Base-by-base conservation (phyloP, 805 yeast genomes). In the Kuraishia hungarica region DNA sequence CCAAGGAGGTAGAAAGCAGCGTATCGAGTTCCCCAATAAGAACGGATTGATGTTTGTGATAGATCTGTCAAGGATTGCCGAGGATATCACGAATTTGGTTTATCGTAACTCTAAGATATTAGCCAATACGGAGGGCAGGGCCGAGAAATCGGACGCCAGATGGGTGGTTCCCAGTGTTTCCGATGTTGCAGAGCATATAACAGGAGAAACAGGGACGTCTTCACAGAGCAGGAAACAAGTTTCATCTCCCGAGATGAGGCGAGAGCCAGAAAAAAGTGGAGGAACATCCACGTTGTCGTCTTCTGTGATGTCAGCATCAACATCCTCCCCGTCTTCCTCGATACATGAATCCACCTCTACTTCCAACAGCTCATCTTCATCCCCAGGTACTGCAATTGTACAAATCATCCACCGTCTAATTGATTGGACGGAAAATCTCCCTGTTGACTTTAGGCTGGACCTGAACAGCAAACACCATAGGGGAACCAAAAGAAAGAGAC, bases 81-180 rank as follows among this genome's bases (percentile, higher is more conserved):
- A 64, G 50, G 63, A 64, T 26, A 65, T 65, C 2, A 60, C 57
- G 53, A 53, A 58, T 22, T 64, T 61, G 6, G 56, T 65, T 11
- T 63, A 62, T 51, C 28, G 48, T 8, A 17, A 20, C 21, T 20
- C 19, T 8, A 43, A 43, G 21, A 43, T 43, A n/a, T 8, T n/a
- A 6, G 48, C 21, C 8, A 28, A 28, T 28, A 11, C 35, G 10
- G 35, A 49, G 39, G 39, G 24, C 10, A 49, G 35, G 24, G 39
- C 22, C 7, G 51, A 24, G 5, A 26, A 22, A 6, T 23, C 22
- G 4, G 39, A 26, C 17, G 51, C 17, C 7, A 28, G 35, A 28
- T 28, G 35, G 35, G 35, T 28, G 35, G 35, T 28, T 7, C 35
- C 35, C 10, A 28, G 35, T 11, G 35, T 28, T 28, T 28, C 35